A percentile compares a stretch with the other conserved stretches of the same genome.
phyloP scores from a whole-genome alignment of 495 filamentous ascomycete genomes.

The Cercophora scortea region DNA sequence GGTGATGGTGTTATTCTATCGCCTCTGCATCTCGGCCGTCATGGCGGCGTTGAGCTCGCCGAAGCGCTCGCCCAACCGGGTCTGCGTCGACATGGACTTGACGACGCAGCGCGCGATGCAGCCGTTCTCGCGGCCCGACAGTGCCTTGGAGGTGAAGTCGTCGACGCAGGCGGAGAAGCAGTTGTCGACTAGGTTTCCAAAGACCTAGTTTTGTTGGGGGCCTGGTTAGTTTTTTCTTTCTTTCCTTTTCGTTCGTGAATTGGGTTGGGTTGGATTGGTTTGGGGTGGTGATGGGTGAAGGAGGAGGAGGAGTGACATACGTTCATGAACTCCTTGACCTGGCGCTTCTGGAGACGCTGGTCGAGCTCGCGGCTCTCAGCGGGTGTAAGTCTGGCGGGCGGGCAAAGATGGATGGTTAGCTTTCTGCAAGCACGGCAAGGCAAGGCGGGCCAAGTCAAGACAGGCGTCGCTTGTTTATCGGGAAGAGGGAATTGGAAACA shows the following conservation, averaged over 20 bases:
- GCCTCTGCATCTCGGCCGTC: conserved; percentile 48
- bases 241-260: not conserved
- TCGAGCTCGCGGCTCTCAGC: conserved; percentile 89
- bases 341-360: conserved; percentile 84
- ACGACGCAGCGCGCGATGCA: conserved; percentile 91
- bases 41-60: conserved; percentile 88
- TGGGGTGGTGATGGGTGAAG: not conserved
- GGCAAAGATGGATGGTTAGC: no score
- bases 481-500: not conserved
- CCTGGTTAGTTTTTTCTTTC: not conserved
- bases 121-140: conserved; percentile 74
- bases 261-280: not conserved
- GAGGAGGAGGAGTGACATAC: conserved; percentile 57
- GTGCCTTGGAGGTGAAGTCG: conserved; percentile 95
- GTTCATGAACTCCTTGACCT: conserved; percentile 97
- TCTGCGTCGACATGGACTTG: conserved; percentile 84
- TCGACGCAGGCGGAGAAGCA: conserved; percentile 97
- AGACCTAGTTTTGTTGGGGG: conserved; percentile 56
- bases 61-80: conserved; percentile 83
- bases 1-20: no score
- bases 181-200: conserved; percentile 86
- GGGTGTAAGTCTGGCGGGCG: conserved; percentile 51
- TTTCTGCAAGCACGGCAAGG: not conserved
- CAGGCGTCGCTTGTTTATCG: no score
- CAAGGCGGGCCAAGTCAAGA: no score